Conservation (phyloP, 768 basidiomycete species). For the Chlorophyllum brunneum region DNA sequence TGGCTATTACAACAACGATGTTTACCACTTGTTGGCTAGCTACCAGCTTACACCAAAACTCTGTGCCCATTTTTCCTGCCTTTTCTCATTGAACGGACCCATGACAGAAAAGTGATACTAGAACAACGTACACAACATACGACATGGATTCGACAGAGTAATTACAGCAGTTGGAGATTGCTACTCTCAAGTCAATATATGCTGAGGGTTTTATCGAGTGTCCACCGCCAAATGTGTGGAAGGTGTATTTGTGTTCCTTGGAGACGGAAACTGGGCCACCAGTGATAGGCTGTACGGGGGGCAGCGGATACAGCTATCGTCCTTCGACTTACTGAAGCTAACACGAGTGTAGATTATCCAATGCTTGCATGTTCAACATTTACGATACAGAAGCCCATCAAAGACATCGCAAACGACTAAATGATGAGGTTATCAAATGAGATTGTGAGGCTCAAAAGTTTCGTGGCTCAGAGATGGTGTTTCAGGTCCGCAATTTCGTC, state of each 20-base stretch:
- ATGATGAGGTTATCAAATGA: conserved; percentile 51
- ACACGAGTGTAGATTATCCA: no score
- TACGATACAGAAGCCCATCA: conserved; percentile 59
- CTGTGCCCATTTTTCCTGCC: no score
- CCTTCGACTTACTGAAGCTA: no score
- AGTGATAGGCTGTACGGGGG: no score
- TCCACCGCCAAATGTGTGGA: conserved; percentile 80
- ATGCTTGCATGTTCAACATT: conserved; percentile 64
- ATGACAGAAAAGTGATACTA: neutral
- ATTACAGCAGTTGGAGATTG: conserved; percentile 65
- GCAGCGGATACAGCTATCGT: no score
- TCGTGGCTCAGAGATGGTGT: conserved; percentile 74
- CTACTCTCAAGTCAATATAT: conserved; percentile 77
- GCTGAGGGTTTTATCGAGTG: conserved; percentile 71
- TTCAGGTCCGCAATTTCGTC: conserved; percentile 48
- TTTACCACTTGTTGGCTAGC: no score
- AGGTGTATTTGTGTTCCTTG: conserved; percentile 44
- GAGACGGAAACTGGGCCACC: conserved; percentile 55
- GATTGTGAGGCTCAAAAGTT: conserved; percentile 62
- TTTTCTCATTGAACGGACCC: no score
- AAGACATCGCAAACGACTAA: conserved; percentile 56
- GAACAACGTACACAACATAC: neutral
- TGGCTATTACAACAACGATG: no score
- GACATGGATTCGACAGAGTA: conserved; percentile 74
- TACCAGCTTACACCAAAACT: no score